Percentiles rank a stretch among this genome's conserved stretches.
phyloP scores from a whole-genome alignment of 139 green algal species.

The Yamagishiella unicocca region DNA sequence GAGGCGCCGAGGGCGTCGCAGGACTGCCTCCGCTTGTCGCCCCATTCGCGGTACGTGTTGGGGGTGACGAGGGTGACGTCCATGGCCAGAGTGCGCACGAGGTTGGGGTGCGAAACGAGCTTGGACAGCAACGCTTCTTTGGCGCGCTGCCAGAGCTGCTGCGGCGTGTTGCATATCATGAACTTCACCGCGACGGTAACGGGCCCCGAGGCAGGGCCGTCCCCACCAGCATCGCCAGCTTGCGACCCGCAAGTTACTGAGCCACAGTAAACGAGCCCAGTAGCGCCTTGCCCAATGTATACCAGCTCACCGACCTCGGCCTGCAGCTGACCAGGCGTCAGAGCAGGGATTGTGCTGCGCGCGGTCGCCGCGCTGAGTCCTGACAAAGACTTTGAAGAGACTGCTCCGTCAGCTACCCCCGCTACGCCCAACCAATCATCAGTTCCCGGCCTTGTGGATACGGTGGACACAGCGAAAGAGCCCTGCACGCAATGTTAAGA shows the following conservation, averaged over 20 bases:
- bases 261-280: conserved; percentile 25
- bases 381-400: too few species aligned
- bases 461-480: too few species aligned
- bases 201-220: not conserved
- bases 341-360: not conserved
- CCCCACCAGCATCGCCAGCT: not conserved
- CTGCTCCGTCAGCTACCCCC: too few species aligned
- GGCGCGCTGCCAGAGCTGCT: conserved; percentile 45
- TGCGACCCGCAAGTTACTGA: not conserved
- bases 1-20: not conserved
- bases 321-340: not conserved
- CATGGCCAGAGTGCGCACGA: conserved; percentile 43
- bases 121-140: conserved; percentile 44
- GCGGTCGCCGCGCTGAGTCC: too few species aligned
- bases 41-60: conserved; percentile 43
- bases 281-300: conserved; percentile 24
- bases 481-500: too few species aligned
- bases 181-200: conserved; percentile 36
- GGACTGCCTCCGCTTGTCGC: not conserved
- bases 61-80: conserved; percentile 40
- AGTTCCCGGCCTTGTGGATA: too few species aligned
- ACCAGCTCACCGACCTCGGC: not conserved
- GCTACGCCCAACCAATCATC: too few species aligned
- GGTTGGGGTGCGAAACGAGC: conserved; percentile 31
- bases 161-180: conserved; percentile 48